These are phyloP conservation scores for Sphagnum contortum DNA, from an alignment of 225 moss, liverwort and hornwort species.

Conservation along the genomic window DNA sequence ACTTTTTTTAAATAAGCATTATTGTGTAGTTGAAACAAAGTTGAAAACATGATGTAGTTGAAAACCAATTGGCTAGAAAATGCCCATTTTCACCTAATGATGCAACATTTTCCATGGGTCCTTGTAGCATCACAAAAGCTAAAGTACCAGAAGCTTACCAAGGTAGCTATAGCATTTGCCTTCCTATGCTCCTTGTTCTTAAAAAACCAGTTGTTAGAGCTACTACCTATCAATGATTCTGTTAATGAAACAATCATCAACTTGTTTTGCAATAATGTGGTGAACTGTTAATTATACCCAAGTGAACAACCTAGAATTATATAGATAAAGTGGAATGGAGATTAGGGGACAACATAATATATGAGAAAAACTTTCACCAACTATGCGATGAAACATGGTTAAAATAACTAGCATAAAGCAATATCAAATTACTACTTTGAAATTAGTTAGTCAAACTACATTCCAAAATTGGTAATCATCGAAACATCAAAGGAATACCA, in stretches of 20 bases:
- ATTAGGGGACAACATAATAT: no score
- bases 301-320: background rate
- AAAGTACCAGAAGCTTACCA: slow-evolving; percentile 31
- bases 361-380: no score
- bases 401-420: background rate
- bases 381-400: no score
- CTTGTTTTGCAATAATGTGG: slow-evolving; percentile 54
- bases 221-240: slow-evolving; percentile 69
- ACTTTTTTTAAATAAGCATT: no score
- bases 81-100: no score
- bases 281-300: background rate
- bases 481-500: no score
- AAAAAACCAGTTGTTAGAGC: slow-evolving; percentile 80
- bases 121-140: background rate
- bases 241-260: slow-evolving; percentile 77
- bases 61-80: no score
- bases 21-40: no score
- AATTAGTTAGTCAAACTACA: background rate
- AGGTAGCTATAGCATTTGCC: slow-evolving; percentile 92
- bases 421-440: no score
- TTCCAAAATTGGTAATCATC: background rate
- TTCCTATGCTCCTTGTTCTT: slow-evolving; percentile 99
- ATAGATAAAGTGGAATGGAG: no score
- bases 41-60: no score
- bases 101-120: no score